Evolutionary conservation across 805 yeast species (phyloP).

Genomic region (Saccharomycopsis synnaedendra): DNA sequence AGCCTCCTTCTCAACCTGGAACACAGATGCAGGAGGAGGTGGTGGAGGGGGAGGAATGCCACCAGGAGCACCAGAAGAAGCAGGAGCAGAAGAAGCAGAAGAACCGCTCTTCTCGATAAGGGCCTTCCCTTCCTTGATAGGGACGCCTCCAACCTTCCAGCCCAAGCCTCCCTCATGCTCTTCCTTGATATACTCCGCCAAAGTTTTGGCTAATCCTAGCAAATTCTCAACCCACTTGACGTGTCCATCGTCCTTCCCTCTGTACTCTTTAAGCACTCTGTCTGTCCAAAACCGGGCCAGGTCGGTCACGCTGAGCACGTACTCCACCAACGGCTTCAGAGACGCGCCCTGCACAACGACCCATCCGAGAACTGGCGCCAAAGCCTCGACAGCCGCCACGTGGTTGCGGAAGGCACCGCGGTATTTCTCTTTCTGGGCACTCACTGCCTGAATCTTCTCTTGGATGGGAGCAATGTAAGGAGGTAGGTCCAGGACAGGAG

Average conservation of each 20-base stretch:
- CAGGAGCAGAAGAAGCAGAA: slow-evolving; percentile 21
- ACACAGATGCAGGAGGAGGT: slow-evolving; percentile 76
- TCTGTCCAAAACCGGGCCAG: slow-evolving; percentile 92
- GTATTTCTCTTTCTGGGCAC: slow-evolving; percentile 60
- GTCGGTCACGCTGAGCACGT: slow-evolving; percentile 76
- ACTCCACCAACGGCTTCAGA: slow-evolving; percentile 31
- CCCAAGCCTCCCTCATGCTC: slow-evolving; percentile 75
- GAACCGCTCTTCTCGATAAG: slow-evolving; percentile 19
- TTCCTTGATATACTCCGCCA: slow-evolving; percentile 65
- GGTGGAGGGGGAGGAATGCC: slow-evolving; percentile 70
- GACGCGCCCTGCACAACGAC: slow-evolving; percentile 48
- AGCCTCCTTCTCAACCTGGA: slow-evolving; percentile 30
- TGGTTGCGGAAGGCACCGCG: slow-evolving; percentile 56
- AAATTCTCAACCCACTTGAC: slow-evolving; percentile 75
- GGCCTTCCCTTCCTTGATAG: slow-evolving; percentile 35
- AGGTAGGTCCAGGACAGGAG: slow-evolving; percentile 39
- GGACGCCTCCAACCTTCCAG: slow-evolving; percentile 55
- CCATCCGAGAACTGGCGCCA: slow-evolving; percentile 89
- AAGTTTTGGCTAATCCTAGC: slow-evolving; percentile 51
- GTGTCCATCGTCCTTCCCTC: slow-evolving; percentile 63
- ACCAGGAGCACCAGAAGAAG: slow-evolving; percentile 24
- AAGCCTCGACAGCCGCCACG: slow-evolving; percentile 79
- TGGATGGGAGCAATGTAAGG: slow-evolving; percentile 57
- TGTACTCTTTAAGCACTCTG: slow-evolving; percentile 76
- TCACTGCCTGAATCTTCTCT: slow-evolving; percentile 43